Evolutionary conservation across 2,329 filamentous ascomycete species (phyloP).

Genomic region (Corynespora cassiicola): DNA sequence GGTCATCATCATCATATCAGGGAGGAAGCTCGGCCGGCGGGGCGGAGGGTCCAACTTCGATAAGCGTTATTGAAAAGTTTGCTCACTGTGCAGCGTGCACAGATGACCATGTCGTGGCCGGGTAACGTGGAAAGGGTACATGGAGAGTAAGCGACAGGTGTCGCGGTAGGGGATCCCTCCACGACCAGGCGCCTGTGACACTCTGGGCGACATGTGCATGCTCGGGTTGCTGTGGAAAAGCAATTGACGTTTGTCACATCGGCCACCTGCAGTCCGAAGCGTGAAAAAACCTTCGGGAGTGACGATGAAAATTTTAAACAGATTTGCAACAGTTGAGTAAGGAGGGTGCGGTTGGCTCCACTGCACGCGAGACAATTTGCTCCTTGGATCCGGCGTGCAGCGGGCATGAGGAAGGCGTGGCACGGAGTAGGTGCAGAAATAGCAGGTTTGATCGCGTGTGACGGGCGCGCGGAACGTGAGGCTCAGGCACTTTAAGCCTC

Average conservation of each 20-base stretch:
- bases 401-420: constrained; percentile 26
- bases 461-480: constrained; percentile 39
- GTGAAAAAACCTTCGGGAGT: neutral
- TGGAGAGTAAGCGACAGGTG: constrained; percentile 24
- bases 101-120: constrained; percentile 24
- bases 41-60: too few species aligned
- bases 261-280: too few species aligned
- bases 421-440: constrained; percentile 34
- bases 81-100: constrained; percentile 30
- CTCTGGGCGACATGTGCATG: constrained; percentile 17
- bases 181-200: constrained; percentile 23
- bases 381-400: constrained; percentile 23
- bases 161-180: constrained; percentile 23
- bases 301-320: constrained; percentile 27
- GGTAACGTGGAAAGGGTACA: constrained; percentile 27
- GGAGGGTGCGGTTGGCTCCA: constrained; percentile 21
- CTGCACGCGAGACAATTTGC: constrained; percentile 25
- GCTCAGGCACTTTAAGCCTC: constrained; percentile 33
- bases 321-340: constrained; percentile 29
- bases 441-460: constrained; percentile 35
- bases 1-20: too few species aligned
- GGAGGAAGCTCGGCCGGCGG: too few species aligned
- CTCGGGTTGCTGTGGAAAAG: constrained; percentile 23
- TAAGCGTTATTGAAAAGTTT: constrained; percentile 37
- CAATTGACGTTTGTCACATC: constrained; percentile 21